Evolutionary conservation across 2,329 filamentous ascomycete species (phyloP), one percentile per base, ranked within the genome.

Genomic region (Elsinoe fawcettii): DNA sequence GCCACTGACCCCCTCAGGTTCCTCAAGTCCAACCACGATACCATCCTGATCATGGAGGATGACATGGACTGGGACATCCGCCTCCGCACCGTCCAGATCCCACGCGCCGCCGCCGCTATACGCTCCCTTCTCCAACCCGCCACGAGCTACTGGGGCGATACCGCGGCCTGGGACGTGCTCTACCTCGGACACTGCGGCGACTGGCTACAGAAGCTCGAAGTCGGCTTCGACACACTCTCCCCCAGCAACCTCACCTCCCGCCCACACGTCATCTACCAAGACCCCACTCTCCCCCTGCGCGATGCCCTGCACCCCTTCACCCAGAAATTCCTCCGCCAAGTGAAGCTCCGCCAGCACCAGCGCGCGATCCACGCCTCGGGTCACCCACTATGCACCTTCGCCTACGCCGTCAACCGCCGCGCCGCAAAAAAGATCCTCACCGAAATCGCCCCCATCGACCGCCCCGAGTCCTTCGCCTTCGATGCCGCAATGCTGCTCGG

Each of bases 21-120:
- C 61, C 64, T 75, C 16, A 65, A 70, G n/a, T 74, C 71, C 43
- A 68, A 66, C 34, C 65, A 70, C 8, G 72, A 74, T 58, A 74
- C 73, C 1, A 71, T 70, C 1, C 66, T 75, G 32, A 72, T 75
- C 23, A 66, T 75, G 44, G 73, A 75, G 65, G 73, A 75, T 63
- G 73, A 75, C 58, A 72, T 75, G 30, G 73, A 75, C 59, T 75
- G 71, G 70, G 72, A 75, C 60, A 70, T 75, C 37, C 72, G 69
- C 51, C 66, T 75, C 14, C 71, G 72, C 57, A 74, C 69, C 57
- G 59, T 66, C 16, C 73, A 75, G 59, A 65, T 74, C 14, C 73
- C 73, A 3, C 66, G 71, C 7, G 71, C 72, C 9, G 71, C 73
- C 54, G 70, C 66, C 37, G 73, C 72, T 25, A 65, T 69, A 18